Evolutionary conservation across 805 yeast genomes (phyloP).

Genomic region (Pichia sporocuriosa): DNA sequence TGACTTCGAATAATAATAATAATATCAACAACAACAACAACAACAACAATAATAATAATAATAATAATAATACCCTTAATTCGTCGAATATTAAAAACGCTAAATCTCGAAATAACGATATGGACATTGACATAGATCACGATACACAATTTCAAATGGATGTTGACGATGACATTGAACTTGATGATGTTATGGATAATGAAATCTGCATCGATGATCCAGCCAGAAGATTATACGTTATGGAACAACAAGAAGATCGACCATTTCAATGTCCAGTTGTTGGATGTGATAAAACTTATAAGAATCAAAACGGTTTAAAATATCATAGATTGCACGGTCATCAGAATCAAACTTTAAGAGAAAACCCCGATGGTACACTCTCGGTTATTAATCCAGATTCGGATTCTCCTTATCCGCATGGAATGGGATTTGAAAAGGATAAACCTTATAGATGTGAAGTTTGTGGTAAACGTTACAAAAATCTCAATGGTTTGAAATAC

Average conservation of each 20-base stretch:
- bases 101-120: not conserved
- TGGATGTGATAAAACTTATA: conserved; percentile 96
- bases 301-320: conserved; percentile 94
- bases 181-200: conserved; percentile 26
- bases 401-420: conserved; percentile 86
- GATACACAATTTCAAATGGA: conserved; percentile 31
- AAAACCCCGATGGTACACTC: conserved; percentile 88
- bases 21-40: not conserved
- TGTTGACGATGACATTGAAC: conserved; percentile 22
- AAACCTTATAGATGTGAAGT: conserved; percentile 98
- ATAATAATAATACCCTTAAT: conserved; percentile 8
- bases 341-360: conserved; percentile 86
- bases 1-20: conserved; percentile 13
- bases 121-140: conserved; percentile 10
- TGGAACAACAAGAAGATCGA: conserved; percentile 85
- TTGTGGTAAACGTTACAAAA: conserved; percentile 95
- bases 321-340: conserved; percentile 96
- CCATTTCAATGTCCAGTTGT: conserved; percentile 97
- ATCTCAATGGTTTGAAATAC: conserved; percentile 90
- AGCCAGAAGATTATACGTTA: conserved; percentile 86
- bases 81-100: conserved; percentile 6
- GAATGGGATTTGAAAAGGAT: conserved; percentile 92
- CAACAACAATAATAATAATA: conserved; percentile 1
- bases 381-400: conserved; percentile 88
- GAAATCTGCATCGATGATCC: conserved; percentile 92